phyloP scores from a whole-genome alignment of 2,329 filamentous ascomycete species.

The Fusarium chaquense region DNA sequence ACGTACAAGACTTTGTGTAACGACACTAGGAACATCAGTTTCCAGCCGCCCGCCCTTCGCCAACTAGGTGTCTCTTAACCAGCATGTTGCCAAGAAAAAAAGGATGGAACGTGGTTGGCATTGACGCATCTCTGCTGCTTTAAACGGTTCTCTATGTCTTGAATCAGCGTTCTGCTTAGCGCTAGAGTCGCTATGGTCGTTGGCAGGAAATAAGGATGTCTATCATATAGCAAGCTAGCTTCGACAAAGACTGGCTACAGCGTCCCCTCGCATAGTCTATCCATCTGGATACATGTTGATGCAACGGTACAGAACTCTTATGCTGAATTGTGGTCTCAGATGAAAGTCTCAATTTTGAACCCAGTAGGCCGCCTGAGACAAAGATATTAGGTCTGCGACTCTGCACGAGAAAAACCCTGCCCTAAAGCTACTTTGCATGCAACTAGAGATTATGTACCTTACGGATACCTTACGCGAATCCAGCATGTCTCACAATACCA shows the following conservation, averaged over 20 bases:
- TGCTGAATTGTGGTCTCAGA: neutral
- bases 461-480: neutral
- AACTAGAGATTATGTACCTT: neutral
- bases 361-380: constrained; percentile 14
- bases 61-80: constrained; percentile 21
- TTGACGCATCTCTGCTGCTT: constrained; percentile 14
- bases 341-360: neutral
- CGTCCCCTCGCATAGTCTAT: constrained; percentile 14
- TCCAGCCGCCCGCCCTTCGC: constrained; percentile 1
- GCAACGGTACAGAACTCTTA: neutral
- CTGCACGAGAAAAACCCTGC: neutral
- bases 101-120: neutral
- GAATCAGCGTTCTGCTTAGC: constrained; percentile 8
- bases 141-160: constrained; percentile 10
- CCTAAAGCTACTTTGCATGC: neutral
- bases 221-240: constrained; percentile 22
- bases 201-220: constrained; percentile 23
- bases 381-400: constrained; percentile 3
- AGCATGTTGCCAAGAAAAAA: neutral
- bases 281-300: constrained; percentile 13
- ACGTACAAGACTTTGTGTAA: constrained; percentile 35
- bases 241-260: constrained; percentile 19
- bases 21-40: neutral
- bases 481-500: neutral
- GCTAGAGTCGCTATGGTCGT: constrained; percentile 15